Base-by-base conservation (phyloP, 768 basidiomycete genomes). In the Leccinum variicolor region DNA sequence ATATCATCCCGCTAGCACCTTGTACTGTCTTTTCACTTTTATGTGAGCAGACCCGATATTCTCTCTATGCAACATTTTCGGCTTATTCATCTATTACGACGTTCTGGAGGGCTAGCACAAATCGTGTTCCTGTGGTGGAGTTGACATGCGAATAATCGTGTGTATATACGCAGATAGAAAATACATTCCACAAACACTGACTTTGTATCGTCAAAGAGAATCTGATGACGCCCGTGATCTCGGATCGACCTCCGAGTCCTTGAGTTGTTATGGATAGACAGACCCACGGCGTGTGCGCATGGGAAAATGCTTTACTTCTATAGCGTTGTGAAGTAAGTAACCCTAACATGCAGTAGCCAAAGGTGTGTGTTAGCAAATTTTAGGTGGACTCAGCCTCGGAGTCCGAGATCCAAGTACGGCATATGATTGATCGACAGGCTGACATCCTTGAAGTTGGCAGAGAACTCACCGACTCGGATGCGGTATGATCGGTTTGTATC, bases 231-330 rank as follows among this genome's bases (percentile, higher is more conserved):
- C 17, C 57, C 51, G 33, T n/a, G 36, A 58, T 63, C 61, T 25
- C 52, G 25, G 48, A 63, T 58, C 29, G 56, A 25, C 43, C 23
- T 63, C n/a, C n/a, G n/a, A n/a, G n/a, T n/a, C 36, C 61, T 62
- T n/a, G 61, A 52, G 11, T 62, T 33, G 23, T 6, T 5, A 33
- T n/a, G 45, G 33, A 26, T 14, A 6, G 31, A 34, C 33, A 15
- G 11, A 59, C 19, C 11, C 29, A 31, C 11, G 15, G 45, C 19
- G 33, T 33, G 14, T 33, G 14, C 19, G 43, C 25, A 31, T 23
- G 31, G 23, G 17, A 11, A 34, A n/a, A 54, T 25, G 19, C 19
- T 39, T 36, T 33, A 60, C 58, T 33, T 46, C 10, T 46, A 31
- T 17, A 60, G 58, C 51, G 60, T n/a, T n/a, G n/a, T n/a, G n/a